Base-by-base conservation (phyloP, 495 filamentous ascomycete genomes). In the Cairneyella variabilis region DNA sequence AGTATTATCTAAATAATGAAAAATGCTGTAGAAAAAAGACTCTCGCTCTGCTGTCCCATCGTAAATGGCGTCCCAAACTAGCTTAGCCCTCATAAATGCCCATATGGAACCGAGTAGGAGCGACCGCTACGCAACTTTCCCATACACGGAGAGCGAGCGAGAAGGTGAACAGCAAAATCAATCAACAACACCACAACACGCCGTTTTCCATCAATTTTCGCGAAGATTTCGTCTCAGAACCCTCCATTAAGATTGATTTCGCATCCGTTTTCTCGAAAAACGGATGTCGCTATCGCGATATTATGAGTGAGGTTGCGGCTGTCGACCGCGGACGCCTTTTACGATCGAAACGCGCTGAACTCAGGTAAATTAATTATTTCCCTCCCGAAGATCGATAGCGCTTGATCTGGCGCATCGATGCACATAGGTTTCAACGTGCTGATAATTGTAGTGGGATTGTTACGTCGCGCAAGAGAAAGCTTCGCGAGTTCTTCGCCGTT, bases 391-490 rank as follows among this genome's bases (percentile, higher is more conserved):
- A 59, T 61, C 60, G 63, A 75, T 67, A 70, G 69, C 66, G 68
- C 70, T 57, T 56, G 63, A 40, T 68, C 66, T 61, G 66, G 69
- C 70, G 69, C 69, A 70, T 68, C 64, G 67, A 69, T 76, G 61
- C 61, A 69, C 75, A 58, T 65, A 43, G 55, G 53, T 57, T 64
- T 60, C 11, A 42, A 17, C 22, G 43, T 70, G 53, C 65, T 77
- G 53, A 75, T 64, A 25, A 11, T 10, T 55, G 54, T 47, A 64
- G 61, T 58, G 46, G 52, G 46, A 56, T 61, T 56, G 52, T 59
- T 56, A 51, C 51, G 50, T 86, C 85, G 73, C 85, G 88, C 64
- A 89, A 90, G 77, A 83, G 86, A 67, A 91, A 91, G 71, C 74
- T 95, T 64, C 83, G 81, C 61, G 86, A 90, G 72, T 79, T 95